Evolutionary conservation across 2,329 filamentous ascomycete species (phyloP).

Genomic region (Botryosphaeria agaves): DNA sequence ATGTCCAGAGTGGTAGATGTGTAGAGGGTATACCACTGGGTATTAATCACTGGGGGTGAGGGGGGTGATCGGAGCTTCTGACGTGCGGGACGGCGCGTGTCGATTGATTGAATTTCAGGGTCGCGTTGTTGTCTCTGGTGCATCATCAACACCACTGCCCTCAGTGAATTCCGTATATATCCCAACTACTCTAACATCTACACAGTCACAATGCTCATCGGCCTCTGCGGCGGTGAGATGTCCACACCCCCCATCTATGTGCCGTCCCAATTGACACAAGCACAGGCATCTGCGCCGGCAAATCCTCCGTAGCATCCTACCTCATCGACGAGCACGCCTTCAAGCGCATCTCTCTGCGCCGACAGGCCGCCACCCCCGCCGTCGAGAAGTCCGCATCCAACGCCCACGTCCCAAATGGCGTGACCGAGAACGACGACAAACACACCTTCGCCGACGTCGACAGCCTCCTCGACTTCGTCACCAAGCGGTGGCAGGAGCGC

Average conservation of each 20-base stretch:
- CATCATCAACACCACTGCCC: too few relatives aligned
- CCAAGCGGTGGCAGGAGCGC: conserved; percentile 60
- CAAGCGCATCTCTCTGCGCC: conserved; percentile 46
- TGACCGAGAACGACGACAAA: conserved; percentile 10
- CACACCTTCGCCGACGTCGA: conserved; percentile 42
- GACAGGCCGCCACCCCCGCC: conserved; percentile 16
- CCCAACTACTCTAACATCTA: too few relatives aligned
- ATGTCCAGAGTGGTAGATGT: too few relatives aligned
- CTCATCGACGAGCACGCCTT: conserved; percentile 75
- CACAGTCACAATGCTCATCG: conserved; percentile 77
- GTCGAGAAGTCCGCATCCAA: conserved; percentile 25
- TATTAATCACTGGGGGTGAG: too few relatives aligned
- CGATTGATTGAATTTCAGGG: too few relatives aligned
- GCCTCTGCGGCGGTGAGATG: conserved; percentile 51
- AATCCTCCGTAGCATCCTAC: conserved; percentile 76
- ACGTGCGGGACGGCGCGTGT: too few relatives aligned
- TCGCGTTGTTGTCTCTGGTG: too few relatives aligned
- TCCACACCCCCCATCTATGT: neutral
- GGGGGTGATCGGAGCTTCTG: too few relatives aligned
- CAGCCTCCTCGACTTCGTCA: conserved; percentile 68
- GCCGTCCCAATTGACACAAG: neutral
- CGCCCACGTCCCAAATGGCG: conserved; percentile 13
- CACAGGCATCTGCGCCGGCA: conserved; percentile 80
- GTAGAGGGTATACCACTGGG: too few relatives aligned
- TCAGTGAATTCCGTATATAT: too few relatives aligned